Percentiles rank a stretch among this genome's conserved stretches.
Conservation (phyloP, 495 filamentous ascomycete genomes). For the Recurvomyces mirabilis region DNA sequence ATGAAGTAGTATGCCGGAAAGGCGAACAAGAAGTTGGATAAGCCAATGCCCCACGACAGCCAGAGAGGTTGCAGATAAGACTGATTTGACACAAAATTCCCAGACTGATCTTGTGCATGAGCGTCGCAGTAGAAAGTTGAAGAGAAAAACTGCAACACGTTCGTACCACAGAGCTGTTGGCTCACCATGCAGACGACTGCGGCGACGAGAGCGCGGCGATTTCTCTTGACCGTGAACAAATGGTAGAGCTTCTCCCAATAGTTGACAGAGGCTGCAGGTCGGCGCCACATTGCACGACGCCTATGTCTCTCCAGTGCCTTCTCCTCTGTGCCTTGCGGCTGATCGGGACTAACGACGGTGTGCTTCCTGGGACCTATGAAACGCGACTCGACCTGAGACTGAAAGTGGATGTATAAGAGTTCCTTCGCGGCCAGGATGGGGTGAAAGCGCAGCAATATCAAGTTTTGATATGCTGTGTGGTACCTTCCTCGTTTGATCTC, state of each 20-base stretch:
- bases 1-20: conserved; percentile 16
- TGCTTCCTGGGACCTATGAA: not conserved
- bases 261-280: not conserved
- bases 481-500: conserved; percentile 16
- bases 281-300: not conserved
- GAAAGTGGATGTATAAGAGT: conserved; percentile 19
- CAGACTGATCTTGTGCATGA: not conserved
- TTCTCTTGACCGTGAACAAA: conserved; percentile 54
- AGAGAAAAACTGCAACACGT: conserved; percentile 13
- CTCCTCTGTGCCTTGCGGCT: not conserved
- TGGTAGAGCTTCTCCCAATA: conserved; percentile 51
- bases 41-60: conserved; percentile 15
- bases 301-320: not conserved
- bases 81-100: not conserved
- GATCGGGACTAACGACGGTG: not conserved
- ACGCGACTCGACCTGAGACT: conserved; percentile 24
- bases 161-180: conserved; percentile 48
- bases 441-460: conserved; percentile 11
- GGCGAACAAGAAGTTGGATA: conserved; percentile 18
- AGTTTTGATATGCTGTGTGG: conserved; percentile 13
- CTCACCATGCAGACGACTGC: conserved; percentile 57
- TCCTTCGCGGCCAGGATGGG: conserved; percentile 19
- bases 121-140: conserved; percentile 15
- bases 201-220: conserved; percentile 54
- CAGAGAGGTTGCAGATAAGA: conserved; percentile 4